Evolutionary conservation across 163 green algal species (phyloP).

Genomic region (Scenedesmus sp.): DNA sequence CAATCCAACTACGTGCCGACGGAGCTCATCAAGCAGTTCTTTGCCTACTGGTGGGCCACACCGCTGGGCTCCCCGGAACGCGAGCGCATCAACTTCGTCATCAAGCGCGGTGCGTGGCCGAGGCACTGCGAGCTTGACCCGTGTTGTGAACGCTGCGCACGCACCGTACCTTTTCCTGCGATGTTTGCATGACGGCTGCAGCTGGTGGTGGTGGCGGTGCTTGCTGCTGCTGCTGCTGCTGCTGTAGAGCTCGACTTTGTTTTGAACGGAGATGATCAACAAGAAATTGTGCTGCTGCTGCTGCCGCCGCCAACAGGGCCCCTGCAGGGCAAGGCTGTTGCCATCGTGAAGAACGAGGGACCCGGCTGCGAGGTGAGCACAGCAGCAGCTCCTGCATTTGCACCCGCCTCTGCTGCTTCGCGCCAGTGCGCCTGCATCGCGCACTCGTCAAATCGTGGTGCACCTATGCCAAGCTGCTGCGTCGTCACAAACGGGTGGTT

Average conservation of each 20-base stretch:
- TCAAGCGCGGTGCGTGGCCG: constrained; percentile 27
- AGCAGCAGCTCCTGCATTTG: background rate
- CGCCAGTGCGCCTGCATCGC: background rate
- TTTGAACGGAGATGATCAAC: background rate
- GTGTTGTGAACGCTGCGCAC: no score
- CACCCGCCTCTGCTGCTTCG: background rate
- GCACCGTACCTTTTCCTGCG: no score
- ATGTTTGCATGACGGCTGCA: no score
- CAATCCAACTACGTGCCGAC: constrained; percentile 6
- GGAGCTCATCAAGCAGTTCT: constrained; percentile 48
- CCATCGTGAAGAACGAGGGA: constrained; percentile 35
- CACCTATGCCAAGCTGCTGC: no score
- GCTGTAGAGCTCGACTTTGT: background rate
- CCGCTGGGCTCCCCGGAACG: background rate
- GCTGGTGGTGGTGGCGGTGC: no score
- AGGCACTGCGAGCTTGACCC: no score
- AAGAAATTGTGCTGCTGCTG: background rate
- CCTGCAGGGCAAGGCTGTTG: constrained; percentile 9
- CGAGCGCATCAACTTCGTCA: constrained; percentile 1
- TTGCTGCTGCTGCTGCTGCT: background rate
- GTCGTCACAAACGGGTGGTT: no score
- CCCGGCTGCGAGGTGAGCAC: constrained; percentile 3
- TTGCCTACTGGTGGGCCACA: constrained; percentile 48
- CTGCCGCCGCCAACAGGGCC: background rate
- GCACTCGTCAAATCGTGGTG: no score